phyloP scores from a whole-genome alignment of 495 filamentous ascomycete species.

The Echria macrotheca region DNA sequence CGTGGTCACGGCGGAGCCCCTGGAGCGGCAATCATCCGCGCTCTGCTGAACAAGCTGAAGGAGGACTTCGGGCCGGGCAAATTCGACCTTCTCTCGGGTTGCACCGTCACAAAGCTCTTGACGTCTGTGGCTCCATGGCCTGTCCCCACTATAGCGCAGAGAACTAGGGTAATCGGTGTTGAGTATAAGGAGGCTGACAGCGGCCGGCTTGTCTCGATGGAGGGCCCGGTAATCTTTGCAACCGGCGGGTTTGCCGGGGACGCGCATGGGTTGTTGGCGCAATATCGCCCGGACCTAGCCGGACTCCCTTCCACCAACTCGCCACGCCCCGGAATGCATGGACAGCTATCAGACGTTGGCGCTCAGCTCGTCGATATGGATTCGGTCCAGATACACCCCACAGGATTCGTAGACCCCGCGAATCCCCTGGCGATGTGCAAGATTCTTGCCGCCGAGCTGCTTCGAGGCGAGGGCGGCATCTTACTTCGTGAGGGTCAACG shows the following conservation, averaged over 20 bases:
- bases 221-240: constrained; percentile 52
- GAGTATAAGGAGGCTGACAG: constrained; percentile 26
- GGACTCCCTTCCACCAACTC: constrained; percentile 58
- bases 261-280: constrained; percentile 44
- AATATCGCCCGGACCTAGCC: constrained; percentile 50
- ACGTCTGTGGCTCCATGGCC: constrained; percentile 12
- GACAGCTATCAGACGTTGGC: constrained; percentile 40
- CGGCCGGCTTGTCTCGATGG: too few species aligned
- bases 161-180: constrained; percentile 34
- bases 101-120: constrained; percentile 43
- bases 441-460: constrained; percentile 56
- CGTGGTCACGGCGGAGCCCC: constrained; percentile 45
- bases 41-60: constrained; percentile 41
- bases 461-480: constrained; percentile 55
- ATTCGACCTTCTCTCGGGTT: constrained; percentile 41
- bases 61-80: constrained; percentile 29
- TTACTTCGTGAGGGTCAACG: constrained; percentile 41
- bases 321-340: constrained; percentile 44
- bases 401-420: constrained; percentile 65
- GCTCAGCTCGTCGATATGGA: constrained; percentile 55
- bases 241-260: constrained; percentile 57
- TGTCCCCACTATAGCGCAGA: too few species aligned
- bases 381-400: constrained; percentile 57
- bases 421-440: constrained; percentile 36
- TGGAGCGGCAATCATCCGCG: constrained; percentile 47